These are phyloP conservation scores for Acephala macrosclerotiorum DNA, from an alignment of 2,329 filamentous ascomycete genomes.

Conservation along the genomic window DNA sequence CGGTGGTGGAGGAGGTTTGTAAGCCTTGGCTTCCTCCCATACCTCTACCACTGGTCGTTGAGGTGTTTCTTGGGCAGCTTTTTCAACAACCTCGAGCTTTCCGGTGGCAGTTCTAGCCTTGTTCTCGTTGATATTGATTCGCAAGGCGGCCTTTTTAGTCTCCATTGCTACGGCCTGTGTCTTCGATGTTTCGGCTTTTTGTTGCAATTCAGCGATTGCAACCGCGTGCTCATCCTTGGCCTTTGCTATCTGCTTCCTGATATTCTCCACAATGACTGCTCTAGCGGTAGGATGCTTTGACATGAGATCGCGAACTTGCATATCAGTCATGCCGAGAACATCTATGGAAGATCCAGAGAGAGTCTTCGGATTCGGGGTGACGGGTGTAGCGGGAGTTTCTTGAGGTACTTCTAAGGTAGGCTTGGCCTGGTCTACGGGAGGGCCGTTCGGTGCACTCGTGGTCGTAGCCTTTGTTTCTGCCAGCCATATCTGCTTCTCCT, in stretches of 20 bases:
- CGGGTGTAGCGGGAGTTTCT: constrained; percentile 23
- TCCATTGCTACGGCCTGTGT: constrained; percentile 71
- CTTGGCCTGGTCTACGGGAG: constrained; percentile 52
- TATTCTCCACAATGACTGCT: constrained; percentile 59
- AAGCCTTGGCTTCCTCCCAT: constrained; percentile 79
- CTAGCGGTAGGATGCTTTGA: constrained; percentile 57
- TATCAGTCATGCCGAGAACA: constrained; percentile 55
- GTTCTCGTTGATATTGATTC: constrained; percentile 81
- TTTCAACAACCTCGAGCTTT: constrained; percentile 81
- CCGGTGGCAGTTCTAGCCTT: constrained; percentile 68
- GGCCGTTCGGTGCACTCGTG: constrained; percentile 33
- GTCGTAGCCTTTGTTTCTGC: constrained; percentile 54
- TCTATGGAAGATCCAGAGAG: constrained; percentile 15
- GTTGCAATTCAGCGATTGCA: constrained; percentile 57
- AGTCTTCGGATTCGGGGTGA: constrained; percentile 35
- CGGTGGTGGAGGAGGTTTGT: constrained; percentile 54
- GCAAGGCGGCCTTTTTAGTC: constrained; percentile 76
- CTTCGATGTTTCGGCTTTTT: constrained; percentile 45
- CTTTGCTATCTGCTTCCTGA: constrained; percentile 71
- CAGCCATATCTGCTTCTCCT: constrained; percentile 68
- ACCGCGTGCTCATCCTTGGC: constrained; percentile 57
- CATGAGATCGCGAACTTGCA: constrained; percentile 63
- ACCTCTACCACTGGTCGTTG: constrained; percentile 85
- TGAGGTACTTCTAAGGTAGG: constrained; percentile 28
- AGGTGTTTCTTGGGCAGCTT: constrained; percentile 85